Percentiles rank a stretch among this genome's conserved stretches.
phyloP scores from a whole-genome alignment of 2,329 filamentous ascomycete genomes.

The Alternaria hordeiaustralica region DNA sequence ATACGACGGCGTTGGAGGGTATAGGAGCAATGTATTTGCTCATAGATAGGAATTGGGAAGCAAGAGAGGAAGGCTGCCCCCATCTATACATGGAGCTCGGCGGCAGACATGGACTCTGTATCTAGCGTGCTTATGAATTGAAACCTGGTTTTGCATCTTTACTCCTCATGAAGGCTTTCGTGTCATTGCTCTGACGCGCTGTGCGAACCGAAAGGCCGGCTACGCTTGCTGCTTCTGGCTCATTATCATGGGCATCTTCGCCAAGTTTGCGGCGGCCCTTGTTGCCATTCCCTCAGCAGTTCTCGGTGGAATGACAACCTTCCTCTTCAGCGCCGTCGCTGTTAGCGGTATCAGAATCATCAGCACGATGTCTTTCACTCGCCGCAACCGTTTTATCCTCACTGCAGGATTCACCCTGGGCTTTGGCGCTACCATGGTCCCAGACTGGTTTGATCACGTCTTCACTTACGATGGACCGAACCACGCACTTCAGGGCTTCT shows the following conservation, averaged over 20 bases:
- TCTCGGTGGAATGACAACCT: constrained; percentile 67
- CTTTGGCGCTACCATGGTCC: constrained; percentile 61
- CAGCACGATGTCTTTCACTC: constrained; percentile 72
- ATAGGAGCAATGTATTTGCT: too few relatives aligned
- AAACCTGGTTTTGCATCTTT: too few relatives aligned
- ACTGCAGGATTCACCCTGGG: constrained; percentile 77
- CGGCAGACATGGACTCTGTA: too few relatives aligned
- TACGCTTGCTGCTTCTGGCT: constrained; percentile 81
- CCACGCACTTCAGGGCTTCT: constrained; percentile 71
- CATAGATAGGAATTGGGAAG: too few relatives aligned
- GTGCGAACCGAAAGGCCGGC: constrained; percentile 80
- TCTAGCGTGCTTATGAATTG: too few relatives aligned
- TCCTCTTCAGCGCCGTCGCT: constrained; percentile 78
- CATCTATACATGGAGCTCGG: too few relatives aligned
- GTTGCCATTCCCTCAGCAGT: constrained; percentile 71
- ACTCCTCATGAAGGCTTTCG: too few relatives aligned
- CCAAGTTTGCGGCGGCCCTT: constrained; percentile 81
- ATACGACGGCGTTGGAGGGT: too few relatives aligned
- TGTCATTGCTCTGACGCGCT: constrained; percentile 75
- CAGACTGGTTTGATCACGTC: constrained; percentile 69
- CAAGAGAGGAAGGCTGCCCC: too few relatives aligned
- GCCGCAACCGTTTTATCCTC: constrained; percentile 81
- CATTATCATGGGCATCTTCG: constrained; percentile 79
- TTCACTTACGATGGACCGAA: constrained; percentile 76
- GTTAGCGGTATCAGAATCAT: constrained; percentile 81